Conservation (phyloP, 495 filamentous ascomycete species). For the Evansstolkia leycettana region DNA sequence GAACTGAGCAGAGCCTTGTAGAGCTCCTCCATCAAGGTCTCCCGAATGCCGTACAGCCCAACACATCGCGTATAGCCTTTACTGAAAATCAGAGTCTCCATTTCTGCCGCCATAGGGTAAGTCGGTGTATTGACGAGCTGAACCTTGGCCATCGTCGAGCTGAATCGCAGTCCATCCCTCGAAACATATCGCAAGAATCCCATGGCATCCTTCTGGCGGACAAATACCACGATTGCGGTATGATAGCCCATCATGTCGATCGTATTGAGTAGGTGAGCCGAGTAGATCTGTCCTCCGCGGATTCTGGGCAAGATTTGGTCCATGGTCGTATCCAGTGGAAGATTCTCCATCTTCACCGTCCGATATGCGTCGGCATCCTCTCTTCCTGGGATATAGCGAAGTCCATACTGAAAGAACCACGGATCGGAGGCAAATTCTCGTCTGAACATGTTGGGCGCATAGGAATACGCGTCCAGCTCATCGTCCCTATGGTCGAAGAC, state of each 20-base stretch:
- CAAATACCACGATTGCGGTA: constrained; percentile 20
- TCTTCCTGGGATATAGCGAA: constrained; percentile 17
- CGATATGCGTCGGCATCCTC: constrained; percentile 13
- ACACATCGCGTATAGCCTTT: constrained; percentile 20
- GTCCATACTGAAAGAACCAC: constrained; percentile 20
- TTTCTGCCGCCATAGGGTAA: constrained; percentile 12
- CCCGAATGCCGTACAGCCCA: constrained; percentile 3
- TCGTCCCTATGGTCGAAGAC: constrained; percentile 13
- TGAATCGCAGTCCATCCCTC: constrained; percentile 6
- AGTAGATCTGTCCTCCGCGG: constrained; percentile 16
- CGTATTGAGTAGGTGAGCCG: constrained; percentile 17
- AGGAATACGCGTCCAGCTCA: constrained; percentile 5
- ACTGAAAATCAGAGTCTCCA: constrained; percentile 9
- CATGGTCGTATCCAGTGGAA: constrained; percentile 12
- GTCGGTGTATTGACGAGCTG: constrained; percentile 21
- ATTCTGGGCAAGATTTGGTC: constrained; percentile 13
- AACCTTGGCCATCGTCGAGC: constrained; percentile 7
- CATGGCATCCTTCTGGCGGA: constrained; percentile 13
- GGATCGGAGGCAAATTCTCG: constrained; percentile 5
- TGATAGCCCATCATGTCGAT: constrained; percentile 13
- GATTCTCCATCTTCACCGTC: constrained; percentile 18
- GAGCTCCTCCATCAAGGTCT: constrained; percentile 2
- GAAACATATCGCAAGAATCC: constrained; percentile 8
- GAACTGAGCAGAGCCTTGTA: constrained; percentile 5
- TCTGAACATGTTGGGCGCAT: constrained; percentile 3